Base-by-base conservation (phyloP, 148 eudicot genomes). In the Drosera capensis region DNA sequence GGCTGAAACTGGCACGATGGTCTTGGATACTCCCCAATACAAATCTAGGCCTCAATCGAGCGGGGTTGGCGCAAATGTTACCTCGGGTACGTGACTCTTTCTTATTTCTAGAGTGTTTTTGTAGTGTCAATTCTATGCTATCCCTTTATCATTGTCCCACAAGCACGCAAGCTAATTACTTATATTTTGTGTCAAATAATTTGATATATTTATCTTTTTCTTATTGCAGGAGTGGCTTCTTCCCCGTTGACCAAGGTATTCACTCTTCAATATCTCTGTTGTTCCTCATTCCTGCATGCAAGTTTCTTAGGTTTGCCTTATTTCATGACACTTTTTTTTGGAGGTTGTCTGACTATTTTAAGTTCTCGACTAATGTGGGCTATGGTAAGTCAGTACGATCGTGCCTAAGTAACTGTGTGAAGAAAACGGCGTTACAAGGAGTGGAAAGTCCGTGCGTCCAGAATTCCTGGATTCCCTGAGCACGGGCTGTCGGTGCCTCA, bases 1-100 rank as follows among this genome's bases (percentile, higher is more conserved):
- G 21, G 75, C 76, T 22, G 92, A 83, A 35, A 71, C 86, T 40
- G 75, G 75, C 40, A 60, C 70, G 42, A 51, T 71, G 78, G 83
- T 64, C 25, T 47, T 62, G 55, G 72, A 57, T 39, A 54, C 50
- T 45, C 58, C 58, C 25, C 46, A 58, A 52, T 68, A 58, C 50
- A 55, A 43, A 54, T 50, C 14, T 34, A 34, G 38, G 11, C 38
- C 8, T 34, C 38, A 11, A 11, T 34, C 38, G 14, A 11, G 38
- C 11, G 8, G 2, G 8, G 2, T 34, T 34, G 38, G n/a, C n/a
- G n/a, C n/a, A 30, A 14, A 15, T 15, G 3, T 1, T 17, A 17
- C 23, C 20, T 17, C 20, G 18, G 23, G 45, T 19, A 17, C 3
- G 23, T 41, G 23, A 1, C 7, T 37, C 20, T 15, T 0, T 41